These are phyloP conservation scores for Begonia masoniana DNA, from an alignment of 306 rosid genomes.

Conservation along the genomic window DNA sequence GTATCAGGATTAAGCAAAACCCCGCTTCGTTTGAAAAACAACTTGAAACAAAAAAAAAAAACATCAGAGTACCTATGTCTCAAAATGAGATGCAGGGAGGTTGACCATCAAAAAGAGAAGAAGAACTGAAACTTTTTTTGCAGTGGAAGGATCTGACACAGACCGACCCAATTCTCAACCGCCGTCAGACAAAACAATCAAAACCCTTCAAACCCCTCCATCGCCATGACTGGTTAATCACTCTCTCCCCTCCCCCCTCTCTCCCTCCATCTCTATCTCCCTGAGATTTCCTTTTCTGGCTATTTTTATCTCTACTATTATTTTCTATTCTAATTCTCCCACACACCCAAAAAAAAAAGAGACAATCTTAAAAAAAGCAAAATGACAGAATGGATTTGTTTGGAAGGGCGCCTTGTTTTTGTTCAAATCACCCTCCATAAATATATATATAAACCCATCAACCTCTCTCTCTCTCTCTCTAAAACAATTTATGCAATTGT, in stretches of 20 bases:
- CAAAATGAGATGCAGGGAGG: background rate
- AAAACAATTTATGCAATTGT: background rate
- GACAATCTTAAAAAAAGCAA: constrained; percentile 15
- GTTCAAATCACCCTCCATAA: constrained; percentile 21
- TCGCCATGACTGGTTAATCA: constrained; percentile 11
- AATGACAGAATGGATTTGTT: constrained; percentile 33
- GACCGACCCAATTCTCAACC: constrained; percentile 17
- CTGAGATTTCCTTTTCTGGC: background rate
- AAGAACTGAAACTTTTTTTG: no score
- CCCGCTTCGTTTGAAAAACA: no score
- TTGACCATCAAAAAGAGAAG: background rate
- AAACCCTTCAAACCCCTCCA: constrained; percentile 13
- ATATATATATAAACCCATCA: background rate
- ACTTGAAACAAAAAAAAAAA: no score
- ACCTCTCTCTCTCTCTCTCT: background rate
- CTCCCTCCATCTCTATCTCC: constrained; percentile 1
- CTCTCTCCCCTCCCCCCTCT: constrained; percentile 2
- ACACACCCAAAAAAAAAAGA: constrained; percentile 1
- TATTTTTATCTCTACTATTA: constrained; percentile 10
- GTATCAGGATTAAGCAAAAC: no score
- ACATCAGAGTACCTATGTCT: background rate
- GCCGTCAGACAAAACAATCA: constrained; percentile 18
- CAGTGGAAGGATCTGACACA: constrained; percentile 12
- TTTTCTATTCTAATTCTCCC: constrained; percentile 8
- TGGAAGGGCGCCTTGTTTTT: constrained; percentile 24